Conservation (phyloP, 78 protist species). For the Planoprotostelium fungivorum region DNA sequence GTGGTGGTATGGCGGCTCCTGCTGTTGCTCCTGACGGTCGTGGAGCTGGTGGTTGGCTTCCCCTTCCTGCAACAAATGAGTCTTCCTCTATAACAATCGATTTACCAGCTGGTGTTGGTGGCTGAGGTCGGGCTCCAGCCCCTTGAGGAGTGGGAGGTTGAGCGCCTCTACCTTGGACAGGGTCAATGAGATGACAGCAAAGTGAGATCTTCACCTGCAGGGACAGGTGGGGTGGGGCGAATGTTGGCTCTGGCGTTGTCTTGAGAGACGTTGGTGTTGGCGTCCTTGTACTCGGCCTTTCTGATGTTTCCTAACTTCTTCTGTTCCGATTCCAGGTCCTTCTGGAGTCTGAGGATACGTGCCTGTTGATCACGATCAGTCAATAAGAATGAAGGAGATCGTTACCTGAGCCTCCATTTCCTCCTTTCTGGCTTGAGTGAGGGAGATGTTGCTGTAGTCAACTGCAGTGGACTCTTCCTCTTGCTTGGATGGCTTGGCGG, state of each 20-base stretch:
- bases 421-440: conserved; percentile 25
- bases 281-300: conserved; percentile 41
- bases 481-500: conserved; percentile 34
- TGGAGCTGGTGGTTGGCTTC: neutral
- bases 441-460: conserved; percentile 17
- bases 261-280: neutral
- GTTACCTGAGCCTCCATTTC: conserved; percentile 64
- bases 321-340: conserved; percentile 52
- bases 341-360: conserved; percentile 34
- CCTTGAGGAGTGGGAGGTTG: neutral
- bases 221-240: conserved; percentile 1
- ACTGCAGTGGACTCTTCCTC: conserved; percentile 10
- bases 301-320: conserved; percentile 38
- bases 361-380: neutral
- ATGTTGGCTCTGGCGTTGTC: neutral
- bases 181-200: neutral
- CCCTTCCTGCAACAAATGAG: too few relatives aligned
- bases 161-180: neutral
- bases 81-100: too few relatives aligned
- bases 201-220: conserved; percentile 7
- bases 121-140: neutral
- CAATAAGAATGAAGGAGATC: neutral
- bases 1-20: neutral
- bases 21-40: conserved; percentile 5
- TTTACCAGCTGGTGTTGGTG: conserved; percentile 4